phyloP scores from a whole-genome alignment of 2,329 filamentous ascomycete genomes.

The Cladosporium phlei region DNA sequence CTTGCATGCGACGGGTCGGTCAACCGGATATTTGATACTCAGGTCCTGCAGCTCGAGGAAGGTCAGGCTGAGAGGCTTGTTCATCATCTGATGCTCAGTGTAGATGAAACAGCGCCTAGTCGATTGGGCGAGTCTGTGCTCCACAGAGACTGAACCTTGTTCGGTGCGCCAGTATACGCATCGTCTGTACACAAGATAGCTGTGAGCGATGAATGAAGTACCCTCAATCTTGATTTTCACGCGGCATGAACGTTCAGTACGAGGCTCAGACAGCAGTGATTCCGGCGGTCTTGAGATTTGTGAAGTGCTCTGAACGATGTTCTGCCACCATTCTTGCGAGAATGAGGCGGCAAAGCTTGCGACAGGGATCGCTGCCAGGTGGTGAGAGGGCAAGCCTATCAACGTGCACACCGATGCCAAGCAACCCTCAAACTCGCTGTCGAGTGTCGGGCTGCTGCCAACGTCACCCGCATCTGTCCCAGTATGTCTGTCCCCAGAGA shows the following conservation, averaged over 20 bases:
- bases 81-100: slow-evolving; percentile 6
- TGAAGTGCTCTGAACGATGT: slow-evolving; percentile 9
- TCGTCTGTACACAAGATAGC: slow-evolving; percentile 11
- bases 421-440: slow-evolving; percentile 11
- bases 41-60: slow-evolving; percentile 13
- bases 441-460: background rate
- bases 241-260: slow-evolving; percentile 3
- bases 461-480: background rate
- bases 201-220: slow-evolving; percentile 8
- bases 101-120: slow-evolving; percentile 12
- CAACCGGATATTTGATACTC: slow-evolving; percentile 3
- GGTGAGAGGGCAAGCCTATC: slow-evolving; percentile 6
- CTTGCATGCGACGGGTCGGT: slow-evolving; percentile 10
- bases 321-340: slow-evolving; percentile 6
- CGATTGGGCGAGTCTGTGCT: slow-evolving; percentile 12
- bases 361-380: slow-evolving; percentile 3
- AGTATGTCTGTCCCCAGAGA: too few species aligned
- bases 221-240: slow-evolving; percentile 12
- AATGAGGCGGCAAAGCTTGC: background rate
- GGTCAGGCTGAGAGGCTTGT: slow-evolving; percentile 8
- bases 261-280: background rate
- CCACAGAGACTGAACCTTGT: slow-evolving; percentile 6
- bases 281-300: slow-evolving; percentile 6
- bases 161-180: slow-evolving; percentile 12
- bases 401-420: slow-evolving; percentile 2